phyloP scores from a whole-genome alignment of 1,284 basidiomycete species.

The Clitocybe nebularis region DNA sequence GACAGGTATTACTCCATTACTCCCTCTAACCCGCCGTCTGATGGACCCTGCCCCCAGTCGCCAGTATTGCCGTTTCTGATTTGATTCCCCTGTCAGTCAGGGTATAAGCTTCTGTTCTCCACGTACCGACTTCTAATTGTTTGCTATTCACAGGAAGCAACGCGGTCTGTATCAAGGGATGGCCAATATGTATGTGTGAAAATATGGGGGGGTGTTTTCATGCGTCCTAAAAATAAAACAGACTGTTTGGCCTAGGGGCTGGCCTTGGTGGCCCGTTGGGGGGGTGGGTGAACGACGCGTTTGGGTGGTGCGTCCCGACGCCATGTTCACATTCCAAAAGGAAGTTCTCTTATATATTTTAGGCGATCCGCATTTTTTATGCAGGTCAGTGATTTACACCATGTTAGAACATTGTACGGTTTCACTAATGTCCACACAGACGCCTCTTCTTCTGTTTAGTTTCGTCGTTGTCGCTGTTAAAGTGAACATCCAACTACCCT shows the following conservation, averaged over 20 bases:
- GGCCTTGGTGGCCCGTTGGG: constrained; percentile 89
- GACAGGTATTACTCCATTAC: constrained; percentile 55
- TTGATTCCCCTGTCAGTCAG: constrained; percentile 75
- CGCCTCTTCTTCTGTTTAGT: constrained; percentile 71
- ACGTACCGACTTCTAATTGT: constrained; percentile 10
- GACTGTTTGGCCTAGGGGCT: constrained; percentile 72
- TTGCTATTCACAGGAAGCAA: constrained; percentile 55
- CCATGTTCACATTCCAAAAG: constrained; percentile 8
- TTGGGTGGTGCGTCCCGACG: constrained; percentile 67
- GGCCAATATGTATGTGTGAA: constrained; percentile 68
- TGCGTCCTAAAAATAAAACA: no score
- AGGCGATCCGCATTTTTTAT: constrained; percentile 70
- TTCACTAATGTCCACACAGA: constrained; percentile 33
- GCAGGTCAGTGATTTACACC: constrained; percentile 40
- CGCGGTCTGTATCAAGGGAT: constrained; percentile 88
- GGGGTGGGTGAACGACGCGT: constrained; percentile 78
- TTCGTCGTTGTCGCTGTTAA: constrained; percentile 67
- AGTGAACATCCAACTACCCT: constrained; percentile 66
- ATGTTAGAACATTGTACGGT: constrained; percentile 3
- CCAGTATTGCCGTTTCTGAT: constrained; percentile 74
- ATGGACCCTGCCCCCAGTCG: constrained; percentile 45
- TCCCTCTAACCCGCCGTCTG: constrained; percentile 11
- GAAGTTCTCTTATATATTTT: constrained; percentile 19
- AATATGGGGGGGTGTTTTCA: no score
- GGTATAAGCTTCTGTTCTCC: not conserved